Percentiles rank a stretch among this genome's conserved stretches.
Evolutionary conservation across 139 green algal genomes (phyloP).

Genomic region (Chlorella sp.): DNA sequence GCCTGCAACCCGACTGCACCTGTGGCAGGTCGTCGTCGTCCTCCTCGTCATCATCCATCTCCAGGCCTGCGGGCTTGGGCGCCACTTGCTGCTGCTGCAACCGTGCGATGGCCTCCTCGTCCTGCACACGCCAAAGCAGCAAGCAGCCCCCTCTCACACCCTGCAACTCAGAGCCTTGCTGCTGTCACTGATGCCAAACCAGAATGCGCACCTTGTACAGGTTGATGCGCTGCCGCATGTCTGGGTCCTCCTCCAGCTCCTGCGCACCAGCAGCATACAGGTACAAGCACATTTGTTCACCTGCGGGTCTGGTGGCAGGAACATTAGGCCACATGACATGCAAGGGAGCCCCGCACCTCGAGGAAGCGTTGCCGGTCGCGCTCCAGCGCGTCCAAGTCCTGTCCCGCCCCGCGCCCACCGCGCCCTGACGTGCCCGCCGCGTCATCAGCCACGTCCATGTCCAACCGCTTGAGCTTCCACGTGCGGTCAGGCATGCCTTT

Average conservation of each 20-base stretch:
- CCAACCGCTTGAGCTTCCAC: conserved; percentile 79
- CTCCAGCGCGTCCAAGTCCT: conserved; percentile 23
- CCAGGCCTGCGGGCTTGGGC: background rate
- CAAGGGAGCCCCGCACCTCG: conserved; percentile 39
- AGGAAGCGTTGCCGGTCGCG: conserved; percentile 80
- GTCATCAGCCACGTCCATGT: conserved; percentile 58
- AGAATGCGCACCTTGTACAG: conserved; percentile 27
- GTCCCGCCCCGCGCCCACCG: too few species aligned
- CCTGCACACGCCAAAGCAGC: background rate
- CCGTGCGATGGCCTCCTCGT: conserved; percentile 18
- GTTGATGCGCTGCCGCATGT: conserved; percentile 37
- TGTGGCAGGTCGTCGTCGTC: conserved; percentile 49
- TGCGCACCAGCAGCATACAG: too few species aligned
- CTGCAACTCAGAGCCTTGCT: background rate
- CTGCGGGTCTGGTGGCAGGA: too few species aligned
- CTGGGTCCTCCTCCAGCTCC: conserved; percentile 53
- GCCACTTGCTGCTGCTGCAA: conserved; percentile 9
- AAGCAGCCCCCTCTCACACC: too few species aligned
- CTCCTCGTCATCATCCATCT: conserved; percentile 22
- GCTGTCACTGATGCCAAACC: background rate
- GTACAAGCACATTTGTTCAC: too few species aligned
- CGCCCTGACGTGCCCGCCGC: background rate
- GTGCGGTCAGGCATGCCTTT: conserved; percentile 27
- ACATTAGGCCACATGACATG: too few species aligned
- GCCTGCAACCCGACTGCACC: background rate